Percentiles rank a stretch among this genome's conserved stretches.
These are phyloP conservation scores for Aspergillus sp. DNA, from an alignment of 2,329 filamentous ascomycete species.

Conservation along the genomic window DNA sequence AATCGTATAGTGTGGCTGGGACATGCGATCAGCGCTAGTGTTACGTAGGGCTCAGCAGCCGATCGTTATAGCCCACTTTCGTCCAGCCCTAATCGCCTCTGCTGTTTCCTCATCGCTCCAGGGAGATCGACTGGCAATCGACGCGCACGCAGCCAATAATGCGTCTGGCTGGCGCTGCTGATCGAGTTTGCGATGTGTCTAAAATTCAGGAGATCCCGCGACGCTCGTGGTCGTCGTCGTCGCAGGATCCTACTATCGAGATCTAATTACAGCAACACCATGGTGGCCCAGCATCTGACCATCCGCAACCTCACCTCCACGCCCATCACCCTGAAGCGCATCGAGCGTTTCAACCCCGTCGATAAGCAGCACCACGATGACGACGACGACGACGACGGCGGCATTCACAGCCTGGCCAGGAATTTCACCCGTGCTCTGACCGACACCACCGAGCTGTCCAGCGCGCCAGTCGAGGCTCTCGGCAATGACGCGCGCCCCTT, in stretches of 20 bases:
- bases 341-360: conserved; percentile 62
- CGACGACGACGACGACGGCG: no score
- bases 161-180: neutral
- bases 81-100: no score
- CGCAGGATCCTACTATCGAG: no score
- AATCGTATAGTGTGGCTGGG: no score
- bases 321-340: conserved; percentile 59
- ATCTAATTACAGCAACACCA: no score
- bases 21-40: no score
- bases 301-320: conserved; percentile 75
- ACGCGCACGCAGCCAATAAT: neutral
- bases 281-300: conserved; percentile 45
- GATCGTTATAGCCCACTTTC: no score
- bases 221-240: no score
- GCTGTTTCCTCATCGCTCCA: no score
- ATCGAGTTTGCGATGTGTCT: neutral
- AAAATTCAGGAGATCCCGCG: no score
- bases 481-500: conserved; percentile 49
- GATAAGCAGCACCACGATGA: conserved; percentile 31
- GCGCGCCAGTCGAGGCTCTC: conserved; percentile 37
- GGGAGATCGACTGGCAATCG: no score
- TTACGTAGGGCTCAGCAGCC: no score
- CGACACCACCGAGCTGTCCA: conserved; percentile 31
- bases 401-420: conserved; percentile 36
- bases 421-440: conserved; percentile 38